Evolutionary conservation across 495 filamentous ascomycete genomes (phyloP).

Genomic region (Penicillium crystallinum): DNA sequence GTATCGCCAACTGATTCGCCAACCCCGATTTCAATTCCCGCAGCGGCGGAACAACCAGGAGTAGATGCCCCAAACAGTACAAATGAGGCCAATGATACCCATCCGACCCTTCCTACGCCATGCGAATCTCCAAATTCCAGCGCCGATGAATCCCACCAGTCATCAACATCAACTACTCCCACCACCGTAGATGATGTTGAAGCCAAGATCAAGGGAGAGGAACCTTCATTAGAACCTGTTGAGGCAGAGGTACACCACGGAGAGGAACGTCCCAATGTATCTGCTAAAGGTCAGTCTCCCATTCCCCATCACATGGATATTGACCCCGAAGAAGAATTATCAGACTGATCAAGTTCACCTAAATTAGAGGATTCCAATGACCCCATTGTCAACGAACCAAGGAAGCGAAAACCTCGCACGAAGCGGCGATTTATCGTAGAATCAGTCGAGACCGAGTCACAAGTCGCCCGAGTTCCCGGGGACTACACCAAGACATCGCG

Average conservation of each 20-base stretch:
- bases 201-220: constrained; percentile 27
- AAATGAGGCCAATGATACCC: constrained; percentile 1
- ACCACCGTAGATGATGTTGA: constrained; percentile 34
- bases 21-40: neutral
- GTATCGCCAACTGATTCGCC: neutral
- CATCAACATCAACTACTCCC: constrained; percentile 33
- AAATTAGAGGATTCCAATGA: constrained; percentile 24
- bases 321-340: constrained; percentile 13
- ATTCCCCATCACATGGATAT: constrained; percentile 3
- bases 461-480: constrained; percentile 54
- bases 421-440: constrained; percentile 30
- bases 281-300: constrained; percentile 10
- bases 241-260: neutral
- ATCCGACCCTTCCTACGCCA: constrained; percentile 13
- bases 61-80: neutral
- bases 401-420: constrained; percentile 16
- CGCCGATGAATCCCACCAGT: constrained; percentile 34
- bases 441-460: constrained; percentile 40
- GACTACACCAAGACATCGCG: constrained; percentile 72
- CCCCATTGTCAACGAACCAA: constrained; percentile 12
- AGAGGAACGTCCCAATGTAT: neutral
- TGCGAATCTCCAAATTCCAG: constrained; percentile 29
- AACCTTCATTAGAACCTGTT: constrained; percentile 5
- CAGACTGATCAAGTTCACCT: constrained; percentile 15
- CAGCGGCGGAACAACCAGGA: neutral